A percentile compares a stretch with the other conserved stretches of the same genome.
These are phyloP conservation scores for Chlamydomonas sp. DNA, from an alignment of 139 green algal species.

Conservation along the genomic window DNA sequence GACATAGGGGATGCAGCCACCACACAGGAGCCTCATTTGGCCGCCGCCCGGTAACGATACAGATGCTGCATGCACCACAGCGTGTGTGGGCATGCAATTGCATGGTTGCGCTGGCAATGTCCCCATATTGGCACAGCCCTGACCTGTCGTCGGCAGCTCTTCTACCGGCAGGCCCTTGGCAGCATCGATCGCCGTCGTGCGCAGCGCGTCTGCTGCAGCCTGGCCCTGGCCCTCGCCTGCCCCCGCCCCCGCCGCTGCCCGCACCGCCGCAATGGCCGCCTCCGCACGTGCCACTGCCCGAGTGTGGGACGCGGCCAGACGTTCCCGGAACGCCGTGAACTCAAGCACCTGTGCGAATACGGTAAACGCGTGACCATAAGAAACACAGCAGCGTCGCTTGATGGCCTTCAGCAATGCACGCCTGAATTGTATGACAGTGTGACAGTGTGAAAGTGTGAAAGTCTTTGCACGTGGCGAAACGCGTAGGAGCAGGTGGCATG, in stretches of 20 bases:
- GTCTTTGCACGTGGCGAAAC: not conserved
- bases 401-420: no score
- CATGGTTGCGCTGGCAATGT: not conserved
- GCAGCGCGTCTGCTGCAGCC: not conserved
- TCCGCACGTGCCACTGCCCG: slow-evolving; percentile 56
- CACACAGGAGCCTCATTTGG: no score
- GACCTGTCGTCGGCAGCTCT: not conserved
- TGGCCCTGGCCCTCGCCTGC: not conserved
- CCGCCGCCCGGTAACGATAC: no score
- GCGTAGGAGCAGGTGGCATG: not conserved
- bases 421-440: no score
- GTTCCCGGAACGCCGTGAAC: slow-evolving; percentile 85
- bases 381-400: no score
- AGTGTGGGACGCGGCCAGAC: slow-evolving; percentile 68
- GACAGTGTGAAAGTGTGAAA: slow-evolving; percentile 6
- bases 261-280: not conserved
- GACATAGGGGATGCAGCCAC: no score
- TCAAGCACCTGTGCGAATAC: slow-evolving; percentile 85
- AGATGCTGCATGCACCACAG: no score
- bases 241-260: not conserved
- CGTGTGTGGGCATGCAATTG: no score
- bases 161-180: not conserved
- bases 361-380: no score
- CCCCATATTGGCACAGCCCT: not conserved
- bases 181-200: not conserved